A percentile compares a stretch with the other conserved stretches of the same genome.
Evolutionary conservation across 345 rosid genomes (phyloP).

Genomic region (Tarenaya hassleriana): DNA sequence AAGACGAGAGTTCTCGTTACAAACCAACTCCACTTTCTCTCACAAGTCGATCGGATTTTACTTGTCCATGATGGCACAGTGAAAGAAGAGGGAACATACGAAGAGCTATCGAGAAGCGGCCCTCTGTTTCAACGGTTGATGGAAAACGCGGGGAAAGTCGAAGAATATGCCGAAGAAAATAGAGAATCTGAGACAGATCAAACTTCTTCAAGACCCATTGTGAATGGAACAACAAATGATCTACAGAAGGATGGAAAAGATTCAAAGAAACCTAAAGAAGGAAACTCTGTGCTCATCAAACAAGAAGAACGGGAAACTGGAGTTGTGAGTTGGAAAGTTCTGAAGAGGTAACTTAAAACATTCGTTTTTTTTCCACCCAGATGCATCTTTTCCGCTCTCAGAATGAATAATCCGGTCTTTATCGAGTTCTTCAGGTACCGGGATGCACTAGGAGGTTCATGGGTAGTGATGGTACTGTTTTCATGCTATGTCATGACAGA

Average conservation of each 20-base stretch:
- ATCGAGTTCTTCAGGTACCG: slow-evolving; percentile 56
- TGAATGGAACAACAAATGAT: slow-evolving; percentile 49
- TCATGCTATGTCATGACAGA: slow-evolving; percentile 71
- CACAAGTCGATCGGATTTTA: slow-evolving; percentile 88
- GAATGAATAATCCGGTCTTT: slow-evolving; percentile 16
- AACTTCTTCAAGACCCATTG: slow-evolving; percentile 35
- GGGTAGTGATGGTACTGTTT: slow-evolving; percentile 82
- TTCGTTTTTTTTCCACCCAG: slow-evolving; percentile 5
- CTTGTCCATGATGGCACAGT: slow-evolving; percentile 88
- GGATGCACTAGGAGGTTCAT: slow-evolving; percentile 92
- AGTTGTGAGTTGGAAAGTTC: slow-evolving; percentile 73
- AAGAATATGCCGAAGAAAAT: slow-evolving; percentile 76
- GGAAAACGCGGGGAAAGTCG: slow-evolving; percentile 99
- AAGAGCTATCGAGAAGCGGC: slow-evolving; percentile 68
- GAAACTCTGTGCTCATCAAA: slow-evolving; percentile 89
- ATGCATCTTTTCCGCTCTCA: slow-evolving; percentile 5
- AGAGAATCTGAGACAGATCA: slow-evolving; percentile 47
- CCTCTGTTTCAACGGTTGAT: slow-evolving; percentile 72
- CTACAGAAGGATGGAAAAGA: slow-evolving; percentile 34
- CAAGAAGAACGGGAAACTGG: slow-evolving; percentile 97
- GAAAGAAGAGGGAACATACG: slow-evolving; percentile 96
- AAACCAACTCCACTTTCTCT: slow-evolving; percentile 95
- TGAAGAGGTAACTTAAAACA: slow-evolving; percentile 47
- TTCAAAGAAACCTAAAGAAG: slow-evolving; percentile 46
- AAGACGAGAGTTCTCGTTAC: slow-evolving; percentile 98